A percentile compares a stretch with the other conserved stretches of the same genome.
Evolutionary conservation across 192 early-diverging fungal genomes (phyloP).

Genomic region (Jimgerdemannia flammicorona): DNA sequence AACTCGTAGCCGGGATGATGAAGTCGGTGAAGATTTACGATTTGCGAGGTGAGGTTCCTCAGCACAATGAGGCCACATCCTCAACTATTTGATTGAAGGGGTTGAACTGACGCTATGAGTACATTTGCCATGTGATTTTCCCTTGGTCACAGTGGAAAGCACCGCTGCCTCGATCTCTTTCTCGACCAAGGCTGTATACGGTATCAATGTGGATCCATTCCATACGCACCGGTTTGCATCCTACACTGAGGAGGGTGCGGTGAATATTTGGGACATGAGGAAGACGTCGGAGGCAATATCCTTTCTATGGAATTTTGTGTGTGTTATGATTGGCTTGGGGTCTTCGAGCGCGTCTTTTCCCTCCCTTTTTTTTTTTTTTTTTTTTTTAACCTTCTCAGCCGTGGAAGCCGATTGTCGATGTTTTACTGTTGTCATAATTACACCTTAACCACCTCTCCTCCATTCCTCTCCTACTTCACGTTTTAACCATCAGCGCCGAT

Average conservation of each 20-base stretch:
- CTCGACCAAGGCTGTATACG: slow-evolving; percentile 66
- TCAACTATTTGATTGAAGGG: too few relatives aligned
- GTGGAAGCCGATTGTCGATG: too few relatives aligned
- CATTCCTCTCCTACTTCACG: background rate
- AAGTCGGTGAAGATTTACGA: slow-evolving; percentile 73
- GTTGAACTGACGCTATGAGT: background rate
- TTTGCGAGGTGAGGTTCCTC: slow-evolving; percentile 41
- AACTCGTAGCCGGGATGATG: slow-evolving; percentile 67
- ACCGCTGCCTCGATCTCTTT: slow-evolving; percentile 48
- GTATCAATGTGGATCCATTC: slow-evolving; percentile 67
- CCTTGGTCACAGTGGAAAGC: slow-evolving; percentile 30
- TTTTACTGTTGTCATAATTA: background rate
- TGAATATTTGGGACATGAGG: slow-evolving; percentile 74
- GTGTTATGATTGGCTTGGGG: too few relatives aligned
- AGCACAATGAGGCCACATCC: too few relatives aligned
- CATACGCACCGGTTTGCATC: slow-evolving; percentile 65
- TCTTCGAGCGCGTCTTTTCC: too few relatives aligned
- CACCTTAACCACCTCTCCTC: background rate
- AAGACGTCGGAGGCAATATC: slow-evolving; percentile 60
- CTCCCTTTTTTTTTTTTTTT: too few relatives aligned
- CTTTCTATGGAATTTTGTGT: slow-evolving; percentile 20
- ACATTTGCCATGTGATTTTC: background rate
- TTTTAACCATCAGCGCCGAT: slow-evolving; percentile 4
- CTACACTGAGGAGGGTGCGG: slow-evolving; percentile 59
- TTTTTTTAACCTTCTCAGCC: too few relatives aligned